phyloP scores from a whole-genome alignment of 768 basidiomycete genomes.

The Dacryopinax spathularia region DNA sequence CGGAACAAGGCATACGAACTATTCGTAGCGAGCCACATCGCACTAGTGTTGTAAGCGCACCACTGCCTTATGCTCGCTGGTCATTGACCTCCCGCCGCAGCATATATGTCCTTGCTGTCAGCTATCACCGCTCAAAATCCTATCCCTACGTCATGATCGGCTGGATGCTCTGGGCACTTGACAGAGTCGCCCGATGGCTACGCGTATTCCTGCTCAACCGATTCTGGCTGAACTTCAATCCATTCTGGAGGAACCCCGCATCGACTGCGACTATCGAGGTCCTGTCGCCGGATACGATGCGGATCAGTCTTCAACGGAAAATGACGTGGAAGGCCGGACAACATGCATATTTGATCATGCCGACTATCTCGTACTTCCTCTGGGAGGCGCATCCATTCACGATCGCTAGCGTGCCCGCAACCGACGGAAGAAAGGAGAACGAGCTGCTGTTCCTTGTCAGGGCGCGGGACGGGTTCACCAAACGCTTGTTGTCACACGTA shows the following conservation, averaged over 20 bases:
- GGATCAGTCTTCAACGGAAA: slow-evolving; percentile 11
- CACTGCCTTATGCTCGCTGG: slow-evolving; percentile 9
- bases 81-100: slow-evolving; percentile 17
- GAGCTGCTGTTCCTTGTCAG: slow-evolving; percentile 21
- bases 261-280: slow-evolving; percentile 17
- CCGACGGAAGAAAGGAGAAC: not conserved
- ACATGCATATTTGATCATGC: slow-evolving; percentile 22
- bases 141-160: slow-evolving; percentile 16
- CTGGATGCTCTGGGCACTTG: slow-evolving; percentile 21
- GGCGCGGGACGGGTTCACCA: slow-evolving; percentile 24
- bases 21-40: slow-evolving; percentile 22
- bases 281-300: slow-evolving; percentile 6
- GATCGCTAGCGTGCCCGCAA: slow-evolving; percentile 16
- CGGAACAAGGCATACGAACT: slow-evolving; percentile 22
- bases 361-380: slow-evolving; percentile 18
- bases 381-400: slow-evolving; percentile 28
- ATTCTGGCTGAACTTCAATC: slow-evolving; percentile 17
- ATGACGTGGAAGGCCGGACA: slow-evolving; percentile 20
- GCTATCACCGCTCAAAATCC: slow-evolving; percentile 11
- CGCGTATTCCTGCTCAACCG: slow-evolving; percentile 21
- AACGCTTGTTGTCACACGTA: slow-evolving; percentile 2
- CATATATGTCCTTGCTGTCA: slow-evolving; percentile 17
- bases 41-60: slow-evolving; percentile 17
- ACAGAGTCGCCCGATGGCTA: slow-evolving; percentile 19
- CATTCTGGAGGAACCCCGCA: slow-evolving; percentile 13